Evolutionary conservation across 176 grass and related monocot genomes (phyloP).

Genomic region (Pharus latifolius): DNA sequence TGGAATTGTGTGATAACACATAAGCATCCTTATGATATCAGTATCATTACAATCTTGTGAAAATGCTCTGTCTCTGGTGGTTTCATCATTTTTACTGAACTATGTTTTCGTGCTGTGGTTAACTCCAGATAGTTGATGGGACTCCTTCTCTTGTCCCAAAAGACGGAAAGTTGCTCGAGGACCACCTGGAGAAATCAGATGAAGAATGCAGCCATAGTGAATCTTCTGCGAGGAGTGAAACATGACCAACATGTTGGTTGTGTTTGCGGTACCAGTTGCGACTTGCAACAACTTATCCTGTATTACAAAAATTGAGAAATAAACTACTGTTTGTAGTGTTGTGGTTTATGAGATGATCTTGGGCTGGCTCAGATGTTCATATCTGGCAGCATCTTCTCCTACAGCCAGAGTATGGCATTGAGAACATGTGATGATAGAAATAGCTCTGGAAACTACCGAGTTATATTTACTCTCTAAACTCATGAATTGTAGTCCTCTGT

Average conservation of each 20-base stretch:
- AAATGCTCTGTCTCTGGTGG: background rate
- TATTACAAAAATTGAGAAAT: background rate
- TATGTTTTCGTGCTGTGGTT: background rate
- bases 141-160: constrained; percentile 68
- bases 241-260: background rate
- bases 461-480: no score
- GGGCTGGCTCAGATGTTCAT: no score
- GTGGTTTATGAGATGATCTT: no score
- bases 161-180: constrained; percentile 55
- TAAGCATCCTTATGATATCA: no score
- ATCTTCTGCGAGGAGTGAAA: constrained; percentile 1
- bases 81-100: background rate
- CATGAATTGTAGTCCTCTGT: no score
- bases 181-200: constrained; percentile 27
- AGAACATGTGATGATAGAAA: no score
- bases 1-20: no score
- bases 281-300: background rate
- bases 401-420: no score
- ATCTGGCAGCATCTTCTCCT: no score
- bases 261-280: background rate
- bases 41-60: no score
- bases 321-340: background rate
- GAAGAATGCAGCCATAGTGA: background rate
- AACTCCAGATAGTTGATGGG: constrained; percentile 57
- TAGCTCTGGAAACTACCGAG: no score